These are phyloP conservation scores for Ambrosia artemisiifolia DNA, from an alignment of 129 eudicot genomes.

Conservation along the genomic window DNA sequence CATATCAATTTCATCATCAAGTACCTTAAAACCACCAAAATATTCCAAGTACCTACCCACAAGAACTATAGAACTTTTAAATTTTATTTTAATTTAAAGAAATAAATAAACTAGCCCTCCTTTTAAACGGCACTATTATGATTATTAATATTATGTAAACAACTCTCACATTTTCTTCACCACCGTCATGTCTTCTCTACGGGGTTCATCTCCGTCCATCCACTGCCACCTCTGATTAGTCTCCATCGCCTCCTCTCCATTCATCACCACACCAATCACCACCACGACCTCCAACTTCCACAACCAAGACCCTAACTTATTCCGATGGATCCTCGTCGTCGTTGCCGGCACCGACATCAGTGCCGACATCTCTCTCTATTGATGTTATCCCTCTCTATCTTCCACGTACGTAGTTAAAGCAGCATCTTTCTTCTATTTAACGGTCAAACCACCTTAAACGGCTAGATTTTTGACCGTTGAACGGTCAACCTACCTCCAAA, in stretches of 20 bases:
- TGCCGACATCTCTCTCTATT: slow-evolving; percentile 35
- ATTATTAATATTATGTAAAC: background rate
- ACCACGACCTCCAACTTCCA: background rate
- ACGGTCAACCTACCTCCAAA: too few species aligned
- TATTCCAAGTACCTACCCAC: too few species aligned
- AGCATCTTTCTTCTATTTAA: background rate
- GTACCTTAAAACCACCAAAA: too few species aligned
- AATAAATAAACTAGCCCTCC: too few species aligned
- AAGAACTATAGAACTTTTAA: too few species aligned
- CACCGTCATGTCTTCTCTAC: slow-evolving; percentile 41
- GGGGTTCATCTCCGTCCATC: slow-evolving; percentile 35
- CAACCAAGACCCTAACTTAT: slow-evolving; percentile 17
- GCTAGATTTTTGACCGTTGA: too few species aligned
- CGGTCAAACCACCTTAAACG: too few species aligned
- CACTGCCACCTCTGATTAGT: slow-evolving; percentile 42
- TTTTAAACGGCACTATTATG: too few species aligned
- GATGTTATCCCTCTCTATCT: slow-evolving; percentile 25
- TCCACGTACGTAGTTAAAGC: slow-evolving; percentile 26
- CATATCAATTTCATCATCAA: too few species aligned
- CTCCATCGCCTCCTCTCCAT: slow-evolving; percentile 32
- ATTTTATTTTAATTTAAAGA: too few species aligned
- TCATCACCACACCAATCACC: slow-evolving; percentile 18
- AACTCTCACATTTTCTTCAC: background rate
- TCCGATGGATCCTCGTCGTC: slow-evolving; percentile 49
- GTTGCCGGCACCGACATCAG: slow-evolving; percentile 38